phyloP scores from a whole-genome alignment of 116 monocot species.

The Zostera marina region DNA sequence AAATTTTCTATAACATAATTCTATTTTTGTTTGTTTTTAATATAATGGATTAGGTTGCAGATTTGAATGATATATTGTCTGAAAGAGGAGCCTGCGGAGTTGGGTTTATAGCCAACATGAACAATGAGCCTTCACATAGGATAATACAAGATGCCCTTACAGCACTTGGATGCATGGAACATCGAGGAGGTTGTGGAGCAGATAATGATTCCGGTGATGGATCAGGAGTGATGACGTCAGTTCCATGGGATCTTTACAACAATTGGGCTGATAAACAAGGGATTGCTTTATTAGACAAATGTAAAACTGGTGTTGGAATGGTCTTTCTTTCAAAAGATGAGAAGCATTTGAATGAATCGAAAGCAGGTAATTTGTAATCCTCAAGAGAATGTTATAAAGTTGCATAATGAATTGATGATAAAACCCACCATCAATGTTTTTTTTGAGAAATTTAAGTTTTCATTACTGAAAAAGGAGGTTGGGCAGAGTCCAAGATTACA shows the following conservation, averaged over 20 bases:
- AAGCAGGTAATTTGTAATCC: constrained; percentile 35
- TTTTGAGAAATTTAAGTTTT: no score
- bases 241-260: constrained; percentile 86
- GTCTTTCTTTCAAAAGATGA: constrained; percentile 88
- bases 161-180: constrained; percentile 99
- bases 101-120: constrained; percentile 96
- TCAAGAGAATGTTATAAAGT: no score
- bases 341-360: constrained; percentile 52
- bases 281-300: constrained; percentile 41
- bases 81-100: constrained; percentile 99
- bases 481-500: no score
- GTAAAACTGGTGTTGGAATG: constrained; percentile 90
- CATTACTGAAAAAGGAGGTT: no score
- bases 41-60: constrained; percentile 37
- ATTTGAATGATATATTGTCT: constrained; percentile 74
- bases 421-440: no score
- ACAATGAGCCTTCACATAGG: constrained; percentile 73
- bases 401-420: no score
- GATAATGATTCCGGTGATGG: constrained; percentile 98
- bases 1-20: background rate
- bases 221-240: constrained; percentile 74
- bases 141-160: constrained; percentile 73
- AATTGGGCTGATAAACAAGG: constrained; percentile 81
- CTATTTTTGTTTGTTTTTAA: background rate
- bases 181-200: constrained; percentile 95